Conservation (phyloP, 768 basidiomycete species). For the Aureoboletus auriporus region DNA sequence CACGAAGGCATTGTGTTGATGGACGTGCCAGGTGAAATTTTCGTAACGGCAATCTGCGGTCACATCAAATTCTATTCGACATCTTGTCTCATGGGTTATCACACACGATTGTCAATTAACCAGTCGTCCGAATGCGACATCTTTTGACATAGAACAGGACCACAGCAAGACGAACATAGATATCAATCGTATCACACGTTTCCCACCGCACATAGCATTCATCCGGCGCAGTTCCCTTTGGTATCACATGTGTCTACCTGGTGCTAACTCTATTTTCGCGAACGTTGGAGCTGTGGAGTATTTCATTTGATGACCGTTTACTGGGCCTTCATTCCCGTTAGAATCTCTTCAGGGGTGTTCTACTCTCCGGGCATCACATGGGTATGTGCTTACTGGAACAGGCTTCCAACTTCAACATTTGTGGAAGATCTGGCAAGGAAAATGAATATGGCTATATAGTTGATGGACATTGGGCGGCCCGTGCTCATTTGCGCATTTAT, state of each 20-base stretch:
- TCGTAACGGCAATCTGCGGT: too few relatives aligned
- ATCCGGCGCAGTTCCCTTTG: too few relatives aligned
- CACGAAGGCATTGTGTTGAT: too few relatives aligned
- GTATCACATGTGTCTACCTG: neutral
- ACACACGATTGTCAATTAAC: neutral
- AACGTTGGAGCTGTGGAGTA: neutral
- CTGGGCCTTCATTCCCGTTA: neutral
- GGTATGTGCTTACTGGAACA: neutral
- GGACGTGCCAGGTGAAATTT: too few relatives aligned
- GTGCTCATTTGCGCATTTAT: neutral
- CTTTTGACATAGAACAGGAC: neutral
- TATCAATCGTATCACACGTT: too few relatives aligned
- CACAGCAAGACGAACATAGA: neutral
- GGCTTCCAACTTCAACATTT: neutral
- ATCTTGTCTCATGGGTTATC: neutral
- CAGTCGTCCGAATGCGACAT: neutral
- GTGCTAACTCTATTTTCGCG: neutral
- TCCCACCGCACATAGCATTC: too few relatives aligned
- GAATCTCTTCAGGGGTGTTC: neutral
- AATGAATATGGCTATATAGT: neutral
- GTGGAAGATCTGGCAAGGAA: neutral
- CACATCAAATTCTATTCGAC: too few relatives aligned
- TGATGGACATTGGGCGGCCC: too few relatives aligned
- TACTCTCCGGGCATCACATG: neutral
- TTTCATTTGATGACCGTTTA: neutral